Evolutionary conservation across 164 flowering plant genomes (phyloP), one percentile per base, ranked within the genome.

Genomic region (Litsea cubeba): DNA sequence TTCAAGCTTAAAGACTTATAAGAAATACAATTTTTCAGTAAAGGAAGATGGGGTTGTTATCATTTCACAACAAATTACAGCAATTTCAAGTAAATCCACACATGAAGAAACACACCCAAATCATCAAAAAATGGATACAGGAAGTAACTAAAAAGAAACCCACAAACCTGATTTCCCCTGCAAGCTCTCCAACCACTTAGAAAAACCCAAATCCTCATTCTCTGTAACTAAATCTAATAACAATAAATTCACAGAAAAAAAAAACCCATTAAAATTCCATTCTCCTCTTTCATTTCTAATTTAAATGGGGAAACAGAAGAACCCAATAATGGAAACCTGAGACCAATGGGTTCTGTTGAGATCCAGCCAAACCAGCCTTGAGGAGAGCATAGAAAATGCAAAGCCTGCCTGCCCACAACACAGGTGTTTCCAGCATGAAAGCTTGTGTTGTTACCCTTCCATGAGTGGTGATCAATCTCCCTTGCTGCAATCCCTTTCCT

Each of bases 351-450:
- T 85, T 95, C 2, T 84, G 20, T 23, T 74, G 84, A 73, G 99
- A 90, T 81, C 99, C 99, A 86, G 93, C 99, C 12, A 88, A 73
- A 40, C 99, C 99, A 80, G 90, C 82, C 77, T 90, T 93, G 83
- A 95, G 78, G 40, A 95, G 90, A 58, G 90, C 97, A 82, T 91
- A 95, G 82, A 81, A 91, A 72, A 90, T 72, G 79, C 92, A 95
- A 76, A 93, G 64, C 74, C 95, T 81, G 20, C 97, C 95, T 69
- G 86, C 94, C 98, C 99, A 95, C 72, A 95, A 62, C 50, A 93
- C 84, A 1, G 99, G 98, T 50, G 85, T 62, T 69, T 93, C 96
- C 30, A 91, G 74, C 88, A 93, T 72, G 35, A 92, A 89, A 60
- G 94, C 94, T 70, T 70, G 82, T 5, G 23, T 26, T 68, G 71